phyloP scores from a whole-genome alignment of 257 asterid species.

The Fraxinus cuspidata region DNA sequence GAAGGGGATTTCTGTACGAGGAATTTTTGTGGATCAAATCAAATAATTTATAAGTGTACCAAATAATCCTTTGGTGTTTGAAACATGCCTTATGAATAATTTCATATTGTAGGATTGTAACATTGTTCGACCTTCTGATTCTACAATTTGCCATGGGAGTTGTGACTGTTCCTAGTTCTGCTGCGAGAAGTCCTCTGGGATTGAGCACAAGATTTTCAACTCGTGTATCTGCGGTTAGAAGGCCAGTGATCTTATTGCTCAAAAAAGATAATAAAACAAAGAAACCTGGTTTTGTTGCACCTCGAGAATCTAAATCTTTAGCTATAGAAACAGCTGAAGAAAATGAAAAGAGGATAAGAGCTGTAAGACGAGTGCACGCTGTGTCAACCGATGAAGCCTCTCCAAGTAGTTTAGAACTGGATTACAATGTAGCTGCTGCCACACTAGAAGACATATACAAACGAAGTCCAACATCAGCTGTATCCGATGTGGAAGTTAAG shows the following conservation, averaged over 20 bases:
- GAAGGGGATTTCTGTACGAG: too few relatives aligned
- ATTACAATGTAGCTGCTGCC: conserved; percentile 82
- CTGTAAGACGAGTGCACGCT: conserved; percentile 53
- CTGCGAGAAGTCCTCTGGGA: conserved; percentile 44
- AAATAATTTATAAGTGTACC: too few relatives aligned
- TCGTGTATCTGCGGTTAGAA: conserved; percentile 50
- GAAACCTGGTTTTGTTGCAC: conserved; percentile 48
- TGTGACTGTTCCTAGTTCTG: conserved; percentile 52
- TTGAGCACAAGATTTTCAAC: conserved; percentile 37
- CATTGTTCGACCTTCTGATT: conserved; percentile 12
- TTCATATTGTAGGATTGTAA: conserved; percentile 4
- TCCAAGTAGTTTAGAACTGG: conserved; percentile 59
- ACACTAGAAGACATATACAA: conserved; percentile 66
- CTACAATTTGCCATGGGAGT: conserved; percentile 48
- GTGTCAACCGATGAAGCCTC: conserved; percentile 49
- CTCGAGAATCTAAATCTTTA: conserved; percentile 57
- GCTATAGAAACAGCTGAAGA: conserved; percentile 56
- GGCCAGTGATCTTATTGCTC: conserved; percentile 54
- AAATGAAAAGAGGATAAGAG: conserved; percentile 46
- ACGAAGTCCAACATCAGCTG: conserved; percentile 45
- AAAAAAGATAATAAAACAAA: conserved; percentile 57
- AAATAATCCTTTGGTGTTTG: background rate
- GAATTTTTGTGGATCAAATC: too few relatives aligned
- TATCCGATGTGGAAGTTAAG: conserved; percentile 41
- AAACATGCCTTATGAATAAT: background rate